Base-by-base conservation (phyloP, 169 alveolate species). In the Cryptosporidium bovis region DNA sequence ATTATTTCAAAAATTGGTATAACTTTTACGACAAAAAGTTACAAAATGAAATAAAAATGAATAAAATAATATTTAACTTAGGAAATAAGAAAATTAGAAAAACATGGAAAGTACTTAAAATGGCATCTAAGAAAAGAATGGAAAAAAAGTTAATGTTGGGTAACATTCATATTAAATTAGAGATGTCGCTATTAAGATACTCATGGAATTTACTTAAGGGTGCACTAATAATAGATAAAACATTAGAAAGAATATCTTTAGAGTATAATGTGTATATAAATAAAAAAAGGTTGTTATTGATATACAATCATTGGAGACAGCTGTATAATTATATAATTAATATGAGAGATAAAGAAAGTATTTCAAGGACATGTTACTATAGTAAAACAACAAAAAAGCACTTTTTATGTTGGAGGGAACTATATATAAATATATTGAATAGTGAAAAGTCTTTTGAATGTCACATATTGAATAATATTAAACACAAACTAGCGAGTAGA, bases 291-390 rank as follows among this genome's bases (percentile, higher is more conserved):
- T 2, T 60, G 7, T 18, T 44, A 27, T 29, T 60, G 58, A 62
- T 77, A 18, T 77, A 44, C 27, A 33, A 36, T 27, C 58, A 60
- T n/a, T 77, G 85, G 85, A 60, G 46, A 40, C 46, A 44, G 40
- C n/a, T 77, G 40, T 8, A 33, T 16, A 7, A 18, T 13, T 5
- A 40, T 24, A 20, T 77, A 27, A 33, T 7, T 8, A 44, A 20
- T 40, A 46, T 44, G 2, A 56, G 46, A 62, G 7, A 34, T 13
- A 50, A 62, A 46, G 53, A 60, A 6, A 48, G n/a, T 6, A 34
- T 58, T 10, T 77, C 71, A 12, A 18, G 55, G n/a, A 15, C 53
- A 1, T n/a, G n/a, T 20, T 56, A 58, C 44, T 1, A 5, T 1
- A 12, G 2, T 15, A 29, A 15, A 3, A 18, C 62, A 34, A 56